Conservation (phyloP, 2,329 filamentous ascomycete genomes). For the Fusarium subtropicale region DNA sequence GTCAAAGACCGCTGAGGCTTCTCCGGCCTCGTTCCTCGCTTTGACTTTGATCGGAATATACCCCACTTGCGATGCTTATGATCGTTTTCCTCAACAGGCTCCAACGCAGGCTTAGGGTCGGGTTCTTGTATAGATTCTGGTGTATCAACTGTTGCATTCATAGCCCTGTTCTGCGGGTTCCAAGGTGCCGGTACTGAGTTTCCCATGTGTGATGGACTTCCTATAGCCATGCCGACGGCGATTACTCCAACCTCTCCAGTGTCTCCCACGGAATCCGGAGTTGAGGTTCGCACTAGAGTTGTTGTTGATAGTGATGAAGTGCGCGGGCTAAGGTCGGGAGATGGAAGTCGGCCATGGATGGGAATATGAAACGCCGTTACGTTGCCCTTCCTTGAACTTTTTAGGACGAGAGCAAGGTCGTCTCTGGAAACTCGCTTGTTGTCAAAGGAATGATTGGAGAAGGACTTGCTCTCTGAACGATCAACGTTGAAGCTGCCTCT, state of each 20-base stretch:
- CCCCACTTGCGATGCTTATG: conserved; percentile 68
- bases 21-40: conserved; percentile 40
- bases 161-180: conserved; percentile 47
- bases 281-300: conserved; percentile 55
- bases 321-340: conserved; percentile 57
- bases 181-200: conserved; percentile 43
- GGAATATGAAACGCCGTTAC: conserved; percentile 57
- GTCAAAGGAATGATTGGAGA: conserved; percentile 40
- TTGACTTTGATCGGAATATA: conserved; percentile 63
- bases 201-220: conserved; percentile 69
- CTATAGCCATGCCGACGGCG: conserved; percentile 79
- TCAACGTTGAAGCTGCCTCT: conserved; percentile 44
- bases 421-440: conserved; percentile 62
- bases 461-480: conserved; percentile 27
- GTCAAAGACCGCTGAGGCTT: conserved; percentile 44
- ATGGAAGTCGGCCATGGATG: conserved; percentile 56
- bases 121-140: conserved; percentile 30
- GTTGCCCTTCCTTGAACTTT: conserved; percentile 47
- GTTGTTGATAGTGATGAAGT: conserved; percentile 46
- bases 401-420: conserved; percentile 52
- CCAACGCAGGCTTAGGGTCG: conserved; percentile 2
- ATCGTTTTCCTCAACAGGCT: conserved; percentile 51
- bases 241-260: conserved; percentile 46
- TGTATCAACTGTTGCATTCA: conserved; percentile 39
- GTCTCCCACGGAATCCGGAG: conserved; percentile 58